Conservation (phyloP, 805 yeast species). For the Jamesozyma lodderae region DNA sequence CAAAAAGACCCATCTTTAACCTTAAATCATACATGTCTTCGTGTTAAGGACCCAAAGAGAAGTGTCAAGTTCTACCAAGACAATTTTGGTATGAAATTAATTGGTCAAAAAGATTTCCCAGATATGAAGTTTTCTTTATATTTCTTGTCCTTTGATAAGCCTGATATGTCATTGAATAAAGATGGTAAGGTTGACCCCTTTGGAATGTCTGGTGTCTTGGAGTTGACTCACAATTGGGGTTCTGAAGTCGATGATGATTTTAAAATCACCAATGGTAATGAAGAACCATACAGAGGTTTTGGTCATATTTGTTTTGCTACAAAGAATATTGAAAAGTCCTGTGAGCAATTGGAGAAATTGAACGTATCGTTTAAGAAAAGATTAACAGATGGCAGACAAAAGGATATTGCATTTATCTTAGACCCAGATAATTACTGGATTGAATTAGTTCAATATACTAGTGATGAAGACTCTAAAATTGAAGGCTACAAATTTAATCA, state of each 20-base stretch:
- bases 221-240: constrained; percentile 75
- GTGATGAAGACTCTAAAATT: constrained; percentile 39
- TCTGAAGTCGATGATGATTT: constrained; percentile 49
- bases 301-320: constrained; percentile 91
- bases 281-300: constrained; percentile 77
- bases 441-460: constrained; percentile 65
- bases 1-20: constrained; percentile 23
- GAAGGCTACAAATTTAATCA: constrained; percentile 54
- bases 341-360: constrained; percentile 45
- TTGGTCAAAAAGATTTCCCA: constrained; percentile 44
- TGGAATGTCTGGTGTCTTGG: constrained; percentile 55
- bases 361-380: constrained; percentile 77
- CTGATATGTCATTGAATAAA: constrained; percentile 30
- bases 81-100: constrained; percentile 62
- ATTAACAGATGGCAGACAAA: constrained; percentile 83
- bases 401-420: constrained; percentile 84
- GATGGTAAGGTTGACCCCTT: constrained; percentile 32
- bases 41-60: constrained; percentile 71
- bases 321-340: constrained; percentile 59
- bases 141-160: constrained; percentile 44
- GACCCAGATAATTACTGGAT: constrained; percentile 98
- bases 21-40: constrained; percentile 63
- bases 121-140: constrained; percentile 55
- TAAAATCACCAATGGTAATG: constrained; percentile 71
- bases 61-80: constrained; percentile 66